Conservation (phyloP, 768 basidiomycete genomes). For the Strobilomyces echinocephalus region DNA sequence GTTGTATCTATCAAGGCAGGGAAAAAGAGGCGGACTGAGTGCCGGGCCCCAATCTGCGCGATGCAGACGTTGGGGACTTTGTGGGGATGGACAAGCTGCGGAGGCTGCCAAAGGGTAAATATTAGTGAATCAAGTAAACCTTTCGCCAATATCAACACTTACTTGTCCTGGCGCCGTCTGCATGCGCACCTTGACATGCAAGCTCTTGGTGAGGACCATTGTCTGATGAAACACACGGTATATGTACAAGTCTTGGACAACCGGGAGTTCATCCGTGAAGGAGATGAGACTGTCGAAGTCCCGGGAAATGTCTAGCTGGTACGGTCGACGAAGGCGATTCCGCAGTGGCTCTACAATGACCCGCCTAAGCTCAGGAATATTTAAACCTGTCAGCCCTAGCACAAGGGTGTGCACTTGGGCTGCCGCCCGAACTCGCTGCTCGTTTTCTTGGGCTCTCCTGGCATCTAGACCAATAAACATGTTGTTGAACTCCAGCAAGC, state of each 20-base stretch:
- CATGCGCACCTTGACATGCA: background rate
- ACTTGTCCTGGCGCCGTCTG: background rate
- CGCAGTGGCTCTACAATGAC: slow-evolving; percentile 1
- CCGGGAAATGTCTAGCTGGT: background rate
- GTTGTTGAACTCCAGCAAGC: too few species aligned
- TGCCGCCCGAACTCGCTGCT: background rate
- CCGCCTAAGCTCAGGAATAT: background rate
- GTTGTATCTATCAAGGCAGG: background rate
- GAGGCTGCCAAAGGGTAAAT: background rate
- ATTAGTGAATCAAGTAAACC: too few species aligned
- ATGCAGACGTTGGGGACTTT: slow-evolving; percentile 6
- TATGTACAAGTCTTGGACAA: background rate
- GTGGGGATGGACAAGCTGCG: background rate
- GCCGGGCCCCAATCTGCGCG: background rate
- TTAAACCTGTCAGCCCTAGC: background rate
- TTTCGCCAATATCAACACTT: background rate
- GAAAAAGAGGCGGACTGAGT: background rate
- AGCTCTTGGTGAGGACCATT: background rate
- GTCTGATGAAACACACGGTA: background rate
- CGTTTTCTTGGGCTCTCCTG: background rate
- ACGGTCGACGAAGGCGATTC: background rate
- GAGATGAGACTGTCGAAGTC: slow-evolving; percentile 2
- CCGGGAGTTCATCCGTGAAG: slow-evolving; percentile 1
- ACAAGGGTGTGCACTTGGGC: background rate
- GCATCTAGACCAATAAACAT: background rate